These are phyloP conservation scores for Reticulascus tulasneorum DNA, from an alignment of 2,329 filamentous ascomycete species.

Conservation along the genomic window DNA sequence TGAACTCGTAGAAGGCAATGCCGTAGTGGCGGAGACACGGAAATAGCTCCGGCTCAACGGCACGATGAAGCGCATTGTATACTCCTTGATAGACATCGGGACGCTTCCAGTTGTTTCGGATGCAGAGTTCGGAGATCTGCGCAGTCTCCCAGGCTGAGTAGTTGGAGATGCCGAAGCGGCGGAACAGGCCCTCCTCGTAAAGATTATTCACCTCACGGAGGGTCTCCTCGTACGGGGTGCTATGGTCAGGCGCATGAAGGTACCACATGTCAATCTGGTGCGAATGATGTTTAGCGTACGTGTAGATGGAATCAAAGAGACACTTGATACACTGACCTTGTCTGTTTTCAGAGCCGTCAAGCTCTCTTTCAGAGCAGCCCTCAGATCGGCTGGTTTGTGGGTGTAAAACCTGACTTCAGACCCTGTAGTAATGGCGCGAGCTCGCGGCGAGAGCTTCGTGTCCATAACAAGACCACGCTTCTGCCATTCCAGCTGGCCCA, in stretches of 20 bases:
- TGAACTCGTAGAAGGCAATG: conserved; percentile 41
- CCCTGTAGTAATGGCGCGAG: no score
- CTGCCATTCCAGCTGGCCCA: conserved; percentile 35
- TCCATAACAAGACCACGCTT: conserved; percentile 34
- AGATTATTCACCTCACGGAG: conserved; percentile 37
- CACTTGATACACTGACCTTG: no score
- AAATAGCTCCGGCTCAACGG: conserved; percentile 59
- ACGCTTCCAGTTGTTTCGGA: conserved; percentile 63
- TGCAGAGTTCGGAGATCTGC: conserved; percentile 48
- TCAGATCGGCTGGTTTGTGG: no score
- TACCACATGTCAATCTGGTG: conserved; percentile 47
- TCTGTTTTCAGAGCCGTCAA: conserved; percentile 32
- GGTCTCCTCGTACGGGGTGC: conserved; percentile 59
- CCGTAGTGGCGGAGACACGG: conserved; percentile 34
- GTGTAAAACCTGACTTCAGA: no score
- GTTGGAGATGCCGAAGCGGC: conserved; percentile 43
- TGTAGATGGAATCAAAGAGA: no score
- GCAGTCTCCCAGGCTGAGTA: conserved; percentile 40
- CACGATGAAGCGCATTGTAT: conserved; percentile 51
- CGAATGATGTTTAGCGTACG: no score
- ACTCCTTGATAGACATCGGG: conserved; percentile 74
- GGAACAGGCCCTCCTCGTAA: conserved; percentile 36
- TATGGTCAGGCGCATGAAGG: conserved; percentile 55
- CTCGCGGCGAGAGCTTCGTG: conserved; percentile 38
- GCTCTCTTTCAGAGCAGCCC: no score